phyloP scores from a whole-genome alignment of 2,329 filamentous ascomycete genomes.

The Claviceps africana region DNA sequence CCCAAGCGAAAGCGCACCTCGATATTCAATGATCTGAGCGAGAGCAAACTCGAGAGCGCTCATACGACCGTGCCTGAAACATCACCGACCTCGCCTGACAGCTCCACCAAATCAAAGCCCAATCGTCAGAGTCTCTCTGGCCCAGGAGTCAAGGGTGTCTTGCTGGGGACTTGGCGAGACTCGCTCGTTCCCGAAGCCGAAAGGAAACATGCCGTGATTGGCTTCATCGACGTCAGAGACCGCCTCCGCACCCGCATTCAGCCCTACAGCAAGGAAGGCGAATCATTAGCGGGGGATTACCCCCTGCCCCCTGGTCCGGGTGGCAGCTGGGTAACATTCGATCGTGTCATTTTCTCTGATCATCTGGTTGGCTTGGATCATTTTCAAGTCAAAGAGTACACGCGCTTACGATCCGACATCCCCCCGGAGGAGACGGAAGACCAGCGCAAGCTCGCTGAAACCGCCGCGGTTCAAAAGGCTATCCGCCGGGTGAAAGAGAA shows the following conservation, averaged over 20 bases:
- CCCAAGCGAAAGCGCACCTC: slow-evolving; percentile 43
- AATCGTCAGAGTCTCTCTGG: slow-evolving; percentile 13
- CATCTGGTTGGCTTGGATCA: slow-evolving; percentile 43
- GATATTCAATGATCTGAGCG: slow-evolving; percentile 33
- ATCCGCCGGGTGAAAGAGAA: slow-evolving; percentile 28
- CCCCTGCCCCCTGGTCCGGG: slow-evolving; percentile 43
- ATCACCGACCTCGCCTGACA: slow-evolving; percentile 8
- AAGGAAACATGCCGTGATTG: slow-evolving; percentile 44
- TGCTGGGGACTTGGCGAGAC: slow-evolving; percentile 47
- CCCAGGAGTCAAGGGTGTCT: slow-evolving; percentile 29
- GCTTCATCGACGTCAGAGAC: slow-evolving; percentile 48
- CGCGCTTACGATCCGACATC: slow-evolving; percentile 35
- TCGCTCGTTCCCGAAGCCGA: slow-evolving; percentile 33
- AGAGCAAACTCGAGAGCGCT: slow-evolving; percentile 29
- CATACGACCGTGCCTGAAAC: slow-evolving; percentile 17
- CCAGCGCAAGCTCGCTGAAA: slow-evolving; percentile 24
- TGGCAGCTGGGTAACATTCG: slow-evolving; percentile 51
- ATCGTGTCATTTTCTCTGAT: slow-evolving; percentile 42
- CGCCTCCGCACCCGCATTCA: slow-evolving; percentile 46
- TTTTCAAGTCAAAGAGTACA: slow-evolving; percentile 47
- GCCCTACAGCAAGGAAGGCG: slow-evolving; percentile 31
- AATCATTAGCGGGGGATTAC: slow-evolving; percentile 30
- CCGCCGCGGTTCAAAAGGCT: slow-evolving; percentile 32
- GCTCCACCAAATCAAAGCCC: slow-evolving; percentile 14
- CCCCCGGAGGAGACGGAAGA: slow-evolving; percentile 22